These are phyloP conservation scores for Apiospora koreana DNA, from an alignment of 2,329 filamentous ascomycete species.

Conservation along the genomic window DNA sequence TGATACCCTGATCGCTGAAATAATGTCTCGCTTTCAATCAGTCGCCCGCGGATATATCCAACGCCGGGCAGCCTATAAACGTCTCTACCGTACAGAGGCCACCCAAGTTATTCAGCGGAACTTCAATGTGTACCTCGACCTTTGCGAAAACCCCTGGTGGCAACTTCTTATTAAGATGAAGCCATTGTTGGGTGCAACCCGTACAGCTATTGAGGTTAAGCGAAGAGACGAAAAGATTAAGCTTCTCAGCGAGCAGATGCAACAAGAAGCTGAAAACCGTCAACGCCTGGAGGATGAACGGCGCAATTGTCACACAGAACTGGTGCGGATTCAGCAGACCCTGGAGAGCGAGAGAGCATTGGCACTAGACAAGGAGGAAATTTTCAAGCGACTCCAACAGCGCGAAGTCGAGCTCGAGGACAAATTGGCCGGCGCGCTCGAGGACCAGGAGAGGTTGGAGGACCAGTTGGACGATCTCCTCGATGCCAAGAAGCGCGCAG, in stretches of 20 bases:
- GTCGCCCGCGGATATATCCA: slow-evolving; percentile 88
- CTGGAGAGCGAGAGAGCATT: slow-evolving; percentile 95
- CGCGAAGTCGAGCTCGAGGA: slow-evolving; percentile 92
- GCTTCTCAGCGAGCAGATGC: slow-evolving; percentile 81
- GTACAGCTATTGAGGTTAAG: slow-evolving; percentile 91
- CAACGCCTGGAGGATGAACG: slow-evolving; percentile 88
- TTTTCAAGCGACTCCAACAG: slow-evolving; percentile 91
- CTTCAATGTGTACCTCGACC: slow-evolving; percentile 85
- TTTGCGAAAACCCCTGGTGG: slow-evolving; percentile 97
- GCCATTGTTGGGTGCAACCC: slow-evolving; percentile 86
- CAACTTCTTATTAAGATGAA: slow-evolving; percentile 93
- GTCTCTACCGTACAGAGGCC: slow-evolving; percentile 90
- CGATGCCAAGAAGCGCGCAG: slow-evolving; percentile 83
- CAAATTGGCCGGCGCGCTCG: slow-evolving; percentile 86
- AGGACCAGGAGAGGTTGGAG: slow-evolving; percentile 92
- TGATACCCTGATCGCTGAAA: slow-evolving; percentile 88
- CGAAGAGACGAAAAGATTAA: slow-evolving; percentile 92
- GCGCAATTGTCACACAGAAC: slow-evolving; percentile 81
- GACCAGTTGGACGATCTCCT: slow-evolving; percentile 90
- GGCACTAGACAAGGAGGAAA: slow-evolving; percentile 96
- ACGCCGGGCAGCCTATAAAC: slow-evolving; percentile 85
- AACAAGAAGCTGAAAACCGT: slow-evolving; percentile 71
- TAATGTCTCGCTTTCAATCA: slow-evolving; percentile 92
- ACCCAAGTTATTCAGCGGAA: slow-evolving; percentile 94
- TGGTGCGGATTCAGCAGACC: slow-evolving; percentile 87